Percentiles rank a stretch among this genome's conserved stretches.
These are phyloP conservation scores for Penicillium aurantiogriseum DNA, from an alignment of 2,329 filamentous ascomycete genomes.

Conservation along the genomic window DNA sequence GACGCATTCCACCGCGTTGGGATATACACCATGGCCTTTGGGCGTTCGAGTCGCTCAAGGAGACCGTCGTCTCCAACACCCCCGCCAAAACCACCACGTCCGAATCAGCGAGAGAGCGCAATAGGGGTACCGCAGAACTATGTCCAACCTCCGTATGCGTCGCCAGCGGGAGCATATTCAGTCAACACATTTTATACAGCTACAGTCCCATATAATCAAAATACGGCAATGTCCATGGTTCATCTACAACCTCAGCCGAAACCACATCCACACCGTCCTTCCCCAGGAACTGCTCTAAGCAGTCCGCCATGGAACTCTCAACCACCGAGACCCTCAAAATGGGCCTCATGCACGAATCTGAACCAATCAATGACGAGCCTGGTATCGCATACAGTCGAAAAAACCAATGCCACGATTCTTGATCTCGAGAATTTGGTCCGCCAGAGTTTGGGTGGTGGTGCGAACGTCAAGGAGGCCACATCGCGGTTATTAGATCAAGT, in stretches of 20 bases:
- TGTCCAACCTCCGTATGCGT: not conserved
- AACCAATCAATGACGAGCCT: constrained; percentile 16
- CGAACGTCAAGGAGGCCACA: constrained; percentile 55
- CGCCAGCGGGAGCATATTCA: constrained; percentile 2
- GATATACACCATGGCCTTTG: constrained; percentile 4
- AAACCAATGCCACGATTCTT: constrained; percentile 19
- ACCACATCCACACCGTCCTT: not conserved
- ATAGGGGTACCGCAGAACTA: not conserved
- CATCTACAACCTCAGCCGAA: constrained; percentile 1
- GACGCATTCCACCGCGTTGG: not conserved
- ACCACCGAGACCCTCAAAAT: constrained; percentile 10
- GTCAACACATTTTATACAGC: constrained; percentile 3
- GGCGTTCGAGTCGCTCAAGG: not conserved
- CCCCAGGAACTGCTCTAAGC: not conserved
- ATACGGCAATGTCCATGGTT: constrained; percentile 2
- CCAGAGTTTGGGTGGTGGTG: constrained; percentile 35
- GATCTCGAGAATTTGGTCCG: constrained; percentile 36
- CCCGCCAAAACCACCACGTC: constrained; percentile 7
- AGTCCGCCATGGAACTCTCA: not conserved
- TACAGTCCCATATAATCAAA: constrained; percentile 1
- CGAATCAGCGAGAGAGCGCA: not conserved
- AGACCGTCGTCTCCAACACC: not conserved
- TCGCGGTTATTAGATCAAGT: constrained; percentile 63
- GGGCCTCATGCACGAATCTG: constrained; percentile 10
- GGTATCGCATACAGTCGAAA: constrained; percentile 19